These are phyloP conservation scores for Cyclocybe aegerita DNA, from an alignment of 768 basidiomycete species.

Conservation along the genomic window DNA sequence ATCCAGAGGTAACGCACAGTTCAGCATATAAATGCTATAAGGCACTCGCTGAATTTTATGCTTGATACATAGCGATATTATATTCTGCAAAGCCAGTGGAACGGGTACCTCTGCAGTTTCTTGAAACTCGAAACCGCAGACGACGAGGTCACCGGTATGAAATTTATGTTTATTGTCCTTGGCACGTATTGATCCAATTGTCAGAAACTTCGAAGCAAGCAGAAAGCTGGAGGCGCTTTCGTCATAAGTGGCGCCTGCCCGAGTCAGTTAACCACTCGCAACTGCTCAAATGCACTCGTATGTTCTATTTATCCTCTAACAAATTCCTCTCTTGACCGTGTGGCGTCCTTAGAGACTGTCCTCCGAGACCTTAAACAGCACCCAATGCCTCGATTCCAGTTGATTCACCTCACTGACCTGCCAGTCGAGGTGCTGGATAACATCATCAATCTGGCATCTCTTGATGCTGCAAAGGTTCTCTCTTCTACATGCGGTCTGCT, in stretches of 20 bases:
- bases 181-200: constrained; percentile 1
- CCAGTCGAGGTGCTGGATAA: constrained; percentile 21
- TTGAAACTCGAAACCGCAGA: constrained; percentile 11
- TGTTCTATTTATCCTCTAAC: not conserved
- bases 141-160: not conserved
- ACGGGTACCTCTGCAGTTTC: constrained; percentile 17
- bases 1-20: constrained; percentile 15
- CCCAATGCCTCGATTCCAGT: constrained; percentile 20
- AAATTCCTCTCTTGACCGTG: not conserved
- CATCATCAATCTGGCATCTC: constrained; percentile 11
- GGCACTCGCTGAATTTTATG: not conserved
- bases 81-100: constrained; percentile 21
- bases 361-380: constrained; percentile 17
- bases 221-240: constrained; percentile 22
- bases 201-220: constrained; percentile 6
- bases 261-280: constrained; percentile 14
- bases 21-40: not conserved
- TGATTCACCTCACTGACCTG: constrained; percentile 12
- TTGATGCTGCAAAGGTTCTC: constrained; percentile 13
- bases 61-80: constrained; percentile 18
- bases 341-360: constrained; percentile 11
- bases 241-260: constrained; percentile 20
- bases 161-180: not conserved
- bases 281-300: constrained; percentile 18
- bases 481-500: constrained; percentile 16